phyloP scores from a whole-genome alignment of 2,329 filamentous ascomycete genomes.

The Penicillium sumatraense region DNA sequence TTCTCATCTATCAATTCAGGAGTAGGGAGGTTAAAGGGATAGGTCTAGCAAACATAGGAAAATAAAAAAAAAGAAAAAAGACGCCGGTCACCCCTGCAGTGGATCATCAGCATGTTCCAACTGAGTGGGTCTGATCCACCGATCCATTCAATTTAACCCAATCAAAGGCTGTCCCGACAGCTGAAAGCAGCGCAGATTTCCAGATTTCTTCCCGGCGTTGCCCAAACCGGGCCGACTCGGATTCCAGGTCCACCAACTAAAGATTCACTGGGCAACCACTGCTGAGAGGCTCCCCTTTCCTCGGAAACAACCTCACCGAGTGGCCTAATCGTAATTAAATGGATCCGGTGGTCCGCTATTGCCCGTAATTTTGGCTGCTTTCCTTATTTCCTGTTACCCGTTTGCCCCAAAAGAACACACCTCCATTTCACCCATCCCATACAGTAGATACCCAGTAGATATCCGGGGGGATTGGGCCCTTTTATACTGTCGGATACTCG shows the following conservation, averaged over 20 bases:
- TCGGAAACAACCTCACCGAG: slow-evolving; percentile 30
- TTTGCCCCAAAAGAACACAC: neutral
- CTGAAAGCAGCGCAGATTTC: slow-evolving; percentile 14
- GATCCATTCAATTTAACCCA: slow-evolving; percentile 9
- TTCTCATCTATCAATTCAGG: slow-evolving; percentile 2
- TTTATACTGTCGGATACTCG: slow-evolving; percentile 3
- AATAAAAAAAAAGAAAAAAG: neutral
- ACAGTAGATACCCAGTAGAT: too few relatives aligned
- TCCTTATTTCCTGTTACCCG: neutral
- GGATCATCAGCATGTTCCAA: slow-evolving; percentile 29
- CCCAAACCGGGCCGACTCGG: slow-evolving; percentile 34
- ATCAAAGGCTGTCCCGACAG: slow-evolving; percentile 18
- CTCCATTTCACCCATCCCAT: neutral
- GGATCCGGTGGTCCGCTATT: slow-evolving; percentile 2
- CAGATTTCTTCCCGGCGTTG: slow-evolving; percentile 27
- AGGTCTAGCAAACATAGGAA: neutral
- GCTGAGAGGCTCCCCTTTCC: slow-evolving; percentile 9
- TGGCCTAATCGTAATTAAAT: slow-evolving; percentile 15
- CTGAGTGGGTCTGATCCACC: slow-evolving; percentile 19
- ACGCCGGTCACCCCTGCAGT: slow-evolving; percentile 27
- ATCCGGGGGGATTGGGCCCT: slow-evolving; percentile 4
- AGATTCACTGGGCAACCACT: slow-evolving; percentile 29
- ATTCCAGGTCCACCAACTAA: slow-evolving; percentile 29
- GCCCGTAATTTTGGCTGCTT: slow-evolving; percentile 18
- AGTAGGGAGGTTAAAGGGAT: neutral